Conservation (phyloP, 805 yeast genomes). For the Pichia pseudocactophila region DNA sequence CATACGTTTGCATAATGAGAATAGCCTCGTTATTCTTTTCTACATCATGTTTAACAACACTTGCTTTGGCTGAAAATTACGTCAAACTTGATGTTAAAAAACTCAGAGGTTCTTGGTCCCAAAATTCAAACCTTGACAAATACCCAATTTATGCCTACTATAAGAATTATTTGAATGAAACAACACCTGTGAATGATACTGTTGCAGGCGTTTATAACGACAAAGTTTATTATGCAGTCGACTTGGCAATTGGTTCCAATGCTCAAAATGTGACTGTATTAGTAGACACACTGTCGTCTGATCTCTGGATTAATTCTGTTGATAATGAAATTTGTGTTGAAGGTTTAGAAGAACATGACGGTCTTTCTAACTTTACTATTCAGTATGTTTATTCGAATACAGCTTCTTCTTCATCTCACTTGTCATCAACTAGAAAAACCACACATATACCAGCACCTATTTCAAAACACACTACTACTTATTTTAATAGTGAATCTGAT, state of each 20-base stretch:
- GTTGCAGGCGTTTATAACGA: conserved; percentile 14
- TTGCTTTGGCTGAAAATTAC: conserved; percentile 4
- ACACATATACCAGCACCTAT: background rate
- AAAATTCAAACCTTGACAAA: conserved; percentile 7
- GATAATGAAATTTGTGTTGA: conserved; percentile 5
- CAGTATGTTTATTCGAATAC: conserved; percentile 1
- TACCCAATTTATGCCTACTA: conserved; percentile 7
- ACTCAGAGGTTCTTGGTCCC: conserved; percentile 10
- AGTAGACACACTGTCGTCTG: conserved; percentile 62
- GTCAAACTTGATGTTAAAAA: conserved; percentile 7
- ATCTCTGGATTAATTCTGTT: conserved; percentile 45
- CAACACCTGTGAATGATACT: conserved; percentile 2
- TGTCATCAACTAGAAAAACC: background rate
- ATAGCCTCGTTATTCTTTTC: background rate
- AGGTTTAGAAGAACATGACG: background rate
- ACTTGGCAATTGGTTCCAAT: conserved; percentile 43
- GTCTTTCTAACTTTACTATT: conserved; percentile 4
- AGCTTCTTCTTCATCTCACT: conserved; percentile 1
- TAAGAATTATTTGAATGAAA: background rate
- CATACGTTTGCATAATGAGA: no score
- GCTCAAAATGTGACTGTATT: conserved; percentile 41
- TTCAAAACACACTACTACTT: conserved; percentile 1
- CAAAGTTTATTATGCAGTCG: conserved; percentile 34
- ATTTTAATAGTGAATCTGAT: conserved; percentile 11
- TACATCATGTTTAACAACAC: background rate